Percentiles rank a stretch among this genome's conserved stretches.
Evolutionary conservation across 768 basidiomycete species (phyloP).

Genomic region (Trametopsis cervina): DNA sequence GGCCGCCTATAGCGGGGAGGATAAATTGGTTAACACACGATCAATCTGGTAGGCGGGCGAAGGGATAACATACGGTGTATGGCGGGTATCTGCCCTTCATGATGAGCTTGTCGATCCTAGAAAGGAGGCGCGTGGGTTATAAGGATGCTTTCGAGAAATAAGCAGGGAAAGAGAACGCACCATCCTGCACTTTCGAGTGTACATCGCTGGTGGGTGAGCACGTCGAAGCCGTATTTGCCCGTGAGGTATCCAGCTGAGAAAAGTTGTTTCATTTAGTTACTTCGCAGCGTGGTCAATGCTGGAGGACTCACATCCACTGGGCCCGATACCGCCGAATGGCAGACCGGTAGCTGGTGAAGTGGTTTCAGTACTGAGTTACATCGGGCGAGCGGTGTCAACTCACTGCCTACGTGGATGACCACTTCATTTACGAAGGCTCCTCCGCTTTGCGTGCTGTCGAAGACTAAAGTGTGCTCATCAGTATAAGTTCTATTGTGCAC

Average conservation of each 20-base stretch:
- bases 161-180: constrained; percentile 17
- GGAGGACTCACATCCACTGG: constrained; percentile 58
- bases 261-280: neutral
- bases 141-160: neutral
- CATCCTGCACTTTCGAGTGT: constrained; percentile 39
- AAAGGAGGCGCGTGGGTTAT: neutral
- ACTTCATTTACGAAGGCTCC: constrained; percentile 64
- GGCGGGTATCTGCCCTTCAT: constrained; percentile 32
- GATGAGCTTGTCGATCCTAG: constrained; percentile 27
- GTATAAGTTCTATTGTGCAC: no score
- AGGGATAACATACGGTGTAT: constrained; percentile 24
- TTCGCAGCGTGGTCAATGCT: neutral
- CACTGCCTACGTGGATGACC: constrained; percentile 38
- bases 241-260: constrained; percentile 60
- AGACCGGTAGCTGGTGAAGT: constrained; percentile 45
- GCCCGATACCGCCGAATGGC: constrained; percentile 70
- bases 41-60: neutral
- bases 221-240: constrained; percentile 69
- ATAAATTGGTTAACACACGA: neutral
- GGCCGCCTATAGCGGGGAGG: constrained; percentile 9
- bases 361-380: neutral
- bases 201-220: constrained; percentile 69
- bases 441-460: constrained; percentile 66
- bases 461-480: no score
- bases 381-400: neutral